A percentile compares a stretch with the other conserved stretches of the same genome.
Evolutionary conservation across 1,139 yeast species (phyloP).

Genomic region (Taphrina flavorubra): DNA sequence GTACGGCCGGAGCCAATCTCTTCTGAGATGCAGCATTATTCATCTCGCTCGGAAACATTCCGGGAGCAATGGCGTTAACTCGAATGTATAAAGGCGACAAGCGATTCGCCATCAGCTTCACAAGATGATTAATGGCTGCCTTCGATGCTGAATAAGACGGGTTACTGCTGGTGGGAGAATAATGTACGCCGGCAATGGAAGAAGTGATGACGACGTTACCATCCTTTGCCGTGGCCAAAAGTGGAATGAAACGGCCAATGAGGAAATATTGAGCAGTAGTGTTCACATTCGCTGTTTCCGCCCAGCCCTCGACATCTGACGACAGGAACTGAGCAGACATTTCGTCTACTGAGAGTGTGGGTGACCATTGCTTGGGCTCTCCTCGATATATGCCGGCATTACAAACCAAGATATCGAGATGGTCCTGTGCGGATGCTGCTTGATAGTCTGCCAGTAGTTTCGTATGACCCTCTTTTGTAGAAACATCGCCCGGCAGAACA

Average conservation of each 20-base stretch:
- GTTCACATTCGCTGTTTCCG: slow-evolving; percentile 39
- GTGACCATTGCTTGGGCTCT: slow-evolving; percentile 36
- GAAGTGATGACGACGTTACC: slow-evolving; percentile 46
- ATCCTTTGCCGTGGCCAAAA: slow-evolving; percentile 28
- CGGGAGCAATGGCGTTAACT: slow-evolving; percentile 45
- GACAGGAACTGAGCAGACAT: slow-evolving; percentile 43
- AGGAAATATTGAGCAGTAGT: slow-evolving; percentile 45
- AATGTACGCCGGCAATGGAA: slow-evolving; percentile 46
- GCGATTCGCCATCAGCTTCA: slow-evolving; percentile 45
- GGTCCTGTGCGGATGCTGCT: slow-evolving; percentile 42
- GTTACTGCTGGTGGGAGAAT: slow-evolving; percentile 41
- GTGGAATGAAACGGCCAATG: slow-evolving; percentile 45
- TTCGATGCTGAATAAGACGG: slow-evolving; percentile 44
- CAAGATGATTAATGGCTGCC: slow-evolving; percentile 46
- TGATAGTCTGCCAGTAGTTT: slow-evolving; percentile 41
- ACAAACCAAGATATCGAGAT: slow-evolving; percentile 45
- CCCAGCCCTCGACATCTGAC: slow-evolving; percentile 26
- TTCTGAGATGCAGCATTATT: slow-evolving; percentile 18
- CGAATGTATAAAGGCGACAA: slow-evolving; percentile 45
- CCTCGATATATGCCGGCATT: slow-evolving; percentile 45
- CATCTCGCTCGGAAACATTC: slow-evolving; percentile 46
- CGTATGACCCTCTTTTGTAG: slow-evolving; percentile 44
- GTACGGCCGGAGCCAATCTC: slow-evolving; percentile 11
- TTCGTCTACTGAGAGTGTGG: slow-evolving; percentile 40
- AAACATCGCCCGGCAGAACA: slow-evolving; percentile 45